Base-by-base conservation (phyloP, 306 rosid genomes). In the Chamaecrista fasciculata region DNA sequence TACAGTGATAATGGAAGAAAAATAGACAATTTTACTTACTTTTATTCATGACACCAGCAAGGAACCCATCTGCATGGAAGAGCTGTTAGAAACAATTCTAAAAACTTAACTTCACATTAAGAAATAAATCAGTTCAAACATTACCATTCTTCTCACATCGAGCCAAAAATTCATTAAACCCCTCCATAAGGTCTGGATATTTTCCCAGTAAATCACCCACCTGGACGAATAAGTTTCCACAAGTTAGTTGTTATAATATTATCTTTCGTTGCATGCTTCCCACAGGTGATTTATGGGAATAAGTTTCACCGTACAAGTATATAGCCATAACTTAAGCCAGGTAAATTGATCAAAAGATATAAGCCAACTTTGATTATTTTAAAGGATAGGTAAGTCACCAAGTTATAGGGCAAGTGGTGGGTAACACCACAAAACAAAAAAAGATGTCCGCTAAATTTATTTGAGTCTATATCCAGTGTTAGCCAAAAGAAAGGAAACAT, bases 11-110 rank as follows among this genome's bases (percentile, higher is more conserved):
- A 52, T 53, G 69, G 72, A 69, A 59, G 34, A 49, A 44, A 43
- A 71, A 82, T 36, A 57, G 76, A 78, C 56, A 53, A 29, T 50
- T 48, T 73, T 70, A 83, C 99, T 15, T 91, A 94, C 97, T 94
- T 83, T 85, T 95, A 82, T 87, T 91, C 95, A 89, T 89, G 84
- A 95, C 97, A 59, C 92, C 95, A 74, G 99, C 89, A 76, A 95
- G 99, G 87, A 89, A 85, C 81, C 97, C 99, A 82, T 95, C 99
- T 95, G 91, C 89, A 78, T 40, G 73, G 78, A 71, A 80, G 75
- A 44, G 64, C 52, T 71, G 76, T 91, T 79, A 95, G 95, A 81
- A 73, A 73, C 58, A 33, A 34, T 47, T 39, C 23, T 62, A 46
- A 59, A 51, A 66, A 55, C 19, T 25, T 69, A 61, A 56, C 39